Base-by-base conservation (phyloP, 2,329 filamentous ascomycete species). In the Stromatinia cepivora region DNA sequence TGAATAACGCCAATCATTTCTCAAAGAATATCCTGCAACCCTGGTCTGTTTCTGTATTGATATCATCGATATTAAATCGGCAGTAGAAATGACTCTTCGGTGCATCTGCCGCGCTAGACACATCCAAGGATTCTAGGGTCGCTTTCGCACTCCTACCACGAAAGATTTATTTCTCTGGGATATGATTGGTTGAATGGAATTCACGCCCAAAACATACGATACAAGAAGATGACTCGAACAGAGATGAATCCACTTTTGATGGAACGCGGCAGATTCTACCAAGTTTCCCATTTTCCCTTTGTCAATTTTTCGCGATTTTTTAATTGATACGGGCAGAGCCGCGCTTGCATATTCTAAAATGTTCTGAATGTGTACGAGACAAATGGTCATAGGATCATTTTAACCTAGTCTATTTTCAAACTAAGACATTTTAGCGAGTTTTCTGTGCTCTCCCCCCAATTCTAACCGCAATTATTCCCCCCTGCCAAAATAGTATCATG, bases 311-410 rank as follows among this genome's bases (percentile, higher is more conserved):
- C 31, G 34, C 42, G n/a, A 39, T 61, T 61, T 46, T 66, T 57
- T 25, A n/a, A 59, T 66, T 66, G 48, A 70, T 59, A 70, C 68
- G 63, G 68, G 68, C 68, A 70, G 68, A 70, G 68, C 68, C 68
- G 68, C 68, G 62, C 68, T 59, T 70, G 68, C 68, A 70, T 70
- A 67, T 62, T 22, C 28, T 62, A 8, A 8, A 36, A 36, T 56
- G 34, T 56, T n/a, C 31, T 57, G 54, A 57, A n/a, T 20, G 31
- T 52, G 59, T 63, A 52, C 46, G 59, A 63, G 59, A 45, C 39
- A 42, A 50, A 46, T 36, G 67, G 54, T 65, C 67, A 69, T 66
- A 66, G 52, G 67, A 69, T 66, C 67, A 66, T 48, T 36, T 57
- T 39, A 69, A 17, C 22, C 50, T 17, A 31, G 52, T 46, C 31